These are phyloP conservation scores for Glebionis coronaria DNA, from an alignment of 129 eudicot species.

Conservation along the genomic window DNA sequence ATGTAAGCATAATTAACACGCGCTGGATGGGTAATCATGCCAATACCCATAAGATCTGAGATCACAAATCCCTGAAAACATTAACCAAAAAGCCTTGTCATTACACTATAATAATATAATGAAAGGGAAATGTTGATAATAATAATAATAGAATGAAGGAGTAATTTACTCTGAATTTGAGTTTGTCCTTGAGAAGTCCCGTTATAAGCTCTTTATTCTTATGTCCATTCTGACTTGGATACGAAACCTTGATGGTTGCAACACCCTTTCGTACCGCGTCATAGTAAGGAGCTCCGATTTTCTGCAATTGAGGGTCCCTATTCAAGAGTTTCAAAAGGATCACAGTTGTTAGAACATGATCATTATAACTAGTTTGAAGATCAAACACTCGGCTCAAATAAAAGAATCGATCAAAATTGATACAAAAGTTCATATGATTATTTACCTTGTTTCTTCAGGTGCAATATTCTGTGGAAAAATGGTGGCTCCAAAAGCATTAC, in stretches of 20 bases:
- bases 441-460: too few species aligned
- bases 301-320: conserved; percentile 94
- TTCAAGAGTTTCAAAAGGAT: neutral
- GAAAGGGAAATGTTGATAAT: neutral
- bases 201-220: conserved; percentile 61
- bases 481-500: too few species aligned
- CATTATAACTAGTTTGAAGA: too few species aligned
- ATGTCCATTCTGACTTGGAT: conserved; percentile 82
- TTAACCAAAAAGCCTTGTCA: too few species aligned
- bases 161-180: conserved; percentile 63
- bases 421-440: too few species aligned
- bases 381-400: too few species aligned
- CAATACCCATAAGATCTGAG: conserved; percentile 20
- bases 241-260: conserved; percentile 78
- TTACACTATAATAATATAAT: too few species aligned
- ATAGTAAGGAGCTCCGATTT: conserved; percentile 65
- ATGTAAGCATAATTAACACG: too few species aligned
- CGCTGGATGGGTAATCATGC: conserved; percentile 38
- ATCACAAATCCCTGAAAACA: too few species aligned
- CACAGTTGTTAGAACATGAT: too few species aligned
- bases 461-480: too few species aligned
- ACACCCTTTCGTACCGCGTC: conserved; percentile 70
- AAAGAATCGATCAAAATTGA: too few species aligned
- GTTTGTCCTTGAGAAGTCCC: conserved; percentile 66
- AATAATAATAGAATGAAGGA: neutral